Evolutionary conservation across 768 basidiomycete species (phyloP).

Genomic region (Tricholoma bakamatsutake): DNA sequence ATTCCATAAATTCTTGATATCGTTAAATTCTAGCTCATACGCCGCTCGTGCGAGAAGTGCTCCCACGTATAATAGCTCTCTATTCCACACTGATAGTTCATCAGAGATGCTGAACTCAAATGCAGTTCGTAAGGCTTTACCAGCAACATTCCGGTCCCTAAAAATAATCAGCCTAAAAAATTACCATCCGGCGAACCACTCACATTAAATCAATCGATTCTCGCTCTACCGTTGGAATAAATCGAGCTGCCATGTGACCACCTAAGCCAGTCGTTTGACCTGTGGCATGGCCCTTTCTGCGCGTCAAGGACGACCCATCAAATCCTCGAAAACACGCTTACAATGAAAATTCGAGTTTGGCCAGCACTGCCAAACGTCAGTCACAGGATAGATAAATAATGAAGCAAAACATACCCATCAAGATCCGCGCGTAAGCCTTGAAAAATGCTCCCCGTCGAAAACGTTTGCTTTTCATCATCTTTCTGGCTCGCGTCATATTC

Average conservation of each 20-base stretch:
- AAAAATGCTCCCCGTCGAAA: constrained; percentile 75
- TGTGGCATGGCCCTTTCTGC: constrained; percentile 74
- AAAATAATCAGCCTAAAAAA: neutral
- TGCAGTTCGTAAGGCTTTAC: constrained; percentile 32
- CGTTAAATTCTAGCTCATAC: constrained; percentile 76
- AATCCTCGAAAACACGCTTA: constrained; percentile 25
- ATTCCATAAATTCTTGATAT: constrained; percentile 57
- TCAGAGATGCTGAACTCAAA: constrained; percentile 3
- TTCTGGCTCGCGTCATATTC: constrained; percentile 70
- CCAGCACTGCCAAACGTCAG: constrained; percentile 42
- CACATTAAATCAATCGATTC: constrained; percentile 89
- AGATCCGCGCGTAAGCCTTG: constrained; percentile 83
- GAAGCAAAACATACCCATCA: constrained; percentile 50
- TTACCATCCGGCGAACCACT: constrained; percentile 16
- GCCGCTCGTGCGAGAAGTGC: constrained; percentile 78
- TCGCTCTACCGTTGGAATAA: constrained; percentile 94
- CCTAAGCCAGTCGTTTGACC: constrained; percentile 85
- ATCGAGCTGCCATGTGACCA: constrained; percentile 65
- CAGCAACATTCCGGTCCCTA: constrained; percentile 77
- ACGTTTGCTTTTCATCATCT: constrained; percentile 56
- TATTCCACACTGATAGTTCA: constrained; percentile 71
- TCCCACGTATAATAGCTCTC: constrained; percentile 78
- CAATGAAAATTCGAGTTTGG: constrained; percentile 79
- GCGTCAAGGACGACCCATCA: constrained; percentile 1
- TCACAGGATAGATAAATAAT: neutral